Conservation (phyloP, 2,329 filamentous ascomycete genomes). For the Delphinella strobiligena region DNA sequence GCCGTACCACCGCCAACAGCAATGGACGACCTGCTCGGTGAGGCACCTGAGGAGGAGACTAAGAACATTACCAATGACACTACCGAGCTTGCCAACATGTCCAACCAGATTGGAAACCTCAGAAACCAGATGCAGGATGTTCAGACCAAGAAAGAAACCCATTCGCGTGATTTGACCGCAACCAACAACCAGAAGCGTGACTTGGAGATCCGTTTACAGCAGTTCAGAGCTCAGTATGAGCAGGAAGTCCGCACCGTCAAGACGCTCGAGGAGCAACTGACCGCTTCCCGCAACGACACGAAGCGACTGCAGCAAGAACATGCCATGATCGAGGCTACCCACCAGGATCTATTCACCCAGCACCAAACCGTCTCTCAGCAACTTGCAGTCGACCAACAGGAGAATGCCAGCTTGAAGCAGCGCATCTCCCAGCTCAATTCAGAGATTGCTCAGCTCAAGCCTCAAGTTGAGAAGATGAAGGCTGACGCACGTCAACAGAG, state of each 20-base stretch:
- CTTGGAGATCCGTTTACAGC: slow-evolving; percentile 77
- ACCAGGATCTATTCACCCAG: slow-evolving; percentile 71
- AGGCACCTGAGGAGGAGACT: slow-evolving; percentile 77
- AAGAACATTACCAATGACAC: slow-evolving; percentile 83
- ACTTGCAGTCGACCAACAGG: slow-evolving; percentile 75
- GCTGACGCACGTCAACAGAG: slow-evolving; percentile 91
- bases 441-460: slow-evolving; percentile 73
- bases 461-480: slow-evolving; percentile 84
- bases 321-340: slow-evolving; percentile 67
- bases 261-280: slow-evolving; percentile 71
- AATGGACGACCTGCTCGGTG: slow-evolving; percentile 78
- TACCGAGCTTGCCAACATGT: slow-evolving; percentile 85
- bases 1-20: slow-evolving; percentile 24
- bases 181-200: slow-evolving; percentile 80
- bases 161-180: slow-evolving; percentile 72
- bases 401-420: slow-evolving; percentile 77
- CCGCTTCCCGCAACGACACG: slow-evolving; percentile 63
- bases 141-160: slow-evolving; percentile 64
- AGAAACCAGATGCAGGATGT: slow-evolving; percentile 92
- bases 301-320: slow-evolving; percentile 75
- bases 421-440: slow-evolving; percentile 72
- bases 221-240: slow-evolving; percentile 80
- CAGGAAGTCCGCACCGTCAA: slow-evolving; percentile 84
- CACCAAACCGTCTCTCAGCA: slow-evolving; percentile 64
- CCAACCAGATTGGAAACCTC: slow-evolving; percentile 84